Percentiles rank a stretch among this genome's conserved stretches.
Conservation (phyloP, 768 basidiomycete species). For the Mrakia frigida region DNA sequence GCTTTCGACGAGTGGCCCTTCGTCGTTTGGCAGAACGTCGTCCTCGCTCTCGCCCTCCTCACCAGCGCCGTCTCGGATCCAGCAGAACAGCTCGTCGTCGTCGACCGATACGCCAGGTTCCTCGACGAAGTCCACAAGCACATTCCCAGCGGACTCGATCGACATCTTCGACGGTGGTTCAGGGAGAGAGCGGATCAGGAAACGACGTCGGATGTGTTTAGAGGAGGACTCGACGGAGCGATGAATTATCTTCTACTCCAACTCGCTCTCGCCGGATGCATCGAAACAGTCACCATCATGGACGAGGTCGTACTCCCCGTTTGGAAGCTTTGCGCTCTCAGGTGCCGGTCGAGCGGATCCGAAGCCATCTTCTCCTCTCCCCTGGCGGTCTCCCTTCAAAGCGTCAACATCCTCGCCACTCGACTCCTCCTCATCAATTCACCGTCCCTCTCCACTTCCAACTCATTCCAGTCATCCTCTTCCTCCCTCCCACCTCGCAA, state of each 20-base stretch:
- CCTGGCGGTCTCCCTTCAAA: background rate
- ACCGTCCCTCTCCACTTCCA: background rate
- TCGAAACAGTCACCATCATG: conserved; percentile 14
- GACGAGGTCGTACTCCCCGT: conserved; percentile 20
- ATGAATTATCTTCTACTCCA: background rate
- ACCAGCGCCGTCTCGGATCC: conserved; percentile 11
- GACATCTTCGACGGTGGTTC: conserved; percentile 16
- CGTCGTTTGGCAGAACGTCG: conserved; percentile 26
- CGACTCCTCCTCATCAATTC: conserved; percentile 13
- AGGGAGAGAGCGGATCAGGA: background rate
- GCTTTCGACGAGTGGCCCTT: conserved; percentile 22
- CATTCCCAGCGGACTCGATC: conserved; percentile 19
- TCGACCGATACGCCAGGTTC: conserved; percentile 17
- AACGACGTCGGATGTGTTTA: background rate
- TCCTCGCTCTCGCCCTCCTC: conserved; percentile 19
- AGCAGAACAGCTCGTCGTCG: background rate
- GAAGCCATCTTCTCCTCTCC: background rate
- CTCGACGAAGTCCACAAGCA: conserved; percentile 23
- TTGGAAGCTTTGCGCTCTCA: conserved; percentile 21
- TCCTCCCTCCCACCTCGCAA: conserved; percentile 1
- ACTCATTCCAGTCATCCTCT: background rate
- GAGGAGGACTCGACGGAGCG: conserved; percentile 9
- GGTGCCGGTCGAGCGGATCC: conserved; percentile 7
- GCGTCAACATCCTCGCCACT: conserved; percentile 9
- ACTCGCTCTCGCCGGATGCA: conserved; percentile 12